Conservation (phyloP, 352 stramenopile genomes). For the Globisporangium recalcitrans region DNA sequence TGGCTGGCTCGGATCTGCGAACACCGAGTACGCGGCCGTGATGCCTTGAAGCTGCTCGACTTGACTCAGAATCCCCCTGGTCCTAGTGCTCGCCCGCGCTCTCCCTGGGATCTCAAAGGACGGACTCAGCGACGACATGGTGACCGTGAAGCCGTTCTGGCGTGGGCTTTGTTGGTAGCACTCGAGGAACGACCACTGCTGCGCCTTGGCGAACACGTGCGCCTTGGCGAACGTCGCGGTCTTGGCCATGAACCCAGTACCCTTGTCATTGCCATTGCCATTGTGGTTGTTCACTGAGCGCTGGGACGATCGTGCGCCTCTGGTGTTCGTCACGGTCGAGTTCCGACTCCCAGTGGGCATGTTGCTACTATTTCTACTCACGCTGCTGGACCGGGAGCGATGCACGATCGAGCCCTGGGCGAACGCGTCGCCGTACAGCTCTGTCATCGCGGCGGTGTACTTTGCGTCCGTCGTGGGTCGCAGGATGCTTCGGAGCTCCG, state of each 20-base stretch:
- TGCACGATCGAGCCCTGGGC: constrained; percentile 17
- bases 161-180: constrained; percentile 15
- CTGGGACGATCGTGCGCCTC: background rate
- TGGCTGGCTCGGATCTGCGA: background rate
- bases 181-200: constrained; percentile 48
- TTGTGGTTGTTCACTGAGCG: background rate
- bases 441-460: constrained; percentile 12
- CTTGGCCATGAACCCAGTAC: constrained; percentile 28
- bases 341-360: background rate
- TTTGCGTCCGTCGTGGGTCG: constrained; percentile 10
- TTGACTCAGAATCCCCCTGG: background rate
- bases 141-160: constrained; percentile 30
- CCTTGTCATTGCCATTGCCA: background rate
- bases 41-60: constrained; percentile 25
- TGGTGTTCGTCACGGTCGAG: background rate
- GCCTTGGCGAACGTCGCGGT: constrained; percentile 44
- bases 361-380: background rate
- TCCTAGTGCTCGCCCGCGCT: background rate
- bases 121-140: constrained; percentile 31
- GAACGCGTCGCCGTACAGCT: constrained; percentile 19
- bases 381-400: background rate
- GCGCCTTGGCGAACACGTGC: constrained; percentile 37
- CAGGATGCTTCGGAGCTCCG: constrained; percentile 16
- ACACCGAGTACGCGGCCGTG: constrained; percentile 24
- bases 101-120: background rate